These are phyloP conservation scores for Termitomyces sp. DNA, from an alignment of 768 basidiomycete genomes.

Conservation along the genomic window DNA sequence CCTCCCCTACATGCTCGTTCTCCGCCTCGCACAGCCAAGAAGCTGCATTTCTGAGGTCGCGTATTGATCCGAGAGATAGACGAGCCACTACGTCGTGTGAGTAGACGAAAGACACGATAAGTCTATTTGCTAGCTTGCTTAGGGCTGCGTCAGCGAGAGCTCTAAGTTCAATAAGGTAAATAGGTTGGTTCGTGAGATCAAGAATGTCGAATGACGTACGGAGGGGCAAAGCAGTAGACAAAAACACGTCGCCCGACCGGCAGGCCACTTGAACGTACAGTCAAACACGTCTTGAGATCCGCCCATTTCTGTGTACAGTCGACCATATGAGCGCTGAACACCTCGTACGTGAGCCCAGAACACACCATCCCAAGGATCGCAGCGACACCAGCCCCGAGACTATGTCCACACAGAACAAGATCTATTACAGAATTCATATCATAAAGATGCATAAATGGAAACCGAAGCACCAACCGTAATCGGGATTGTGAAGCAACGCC, in stretches of 20 bases:
- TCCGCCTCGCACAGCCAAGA: slow-evolving; percentile 79
- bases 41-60: slow-evolving; percentile 70
- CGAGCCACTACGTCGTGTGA: slow-evolving; percentile 80
- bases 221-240: slow-evolving; percentile 78
- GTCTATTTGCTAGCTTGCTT: slow-evolving; percentile 49
- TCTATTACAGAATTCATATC: slow-evolving; percentile 30
- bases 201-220: slow-evolving; percentile 39
- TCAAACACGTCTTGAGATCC: slow-evolving; percentile 73
- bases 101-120: slow-evolving; percentile 77
- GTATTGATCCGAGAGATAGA: slow-evolving; percentile 71
- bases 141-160: slow-evolving; percentile 60
- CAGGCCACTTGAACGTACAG: slow-evolving; percentile 61
- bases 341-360: background rate
- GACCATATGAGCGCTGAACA: background rate
- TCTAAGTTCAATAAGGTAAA: slow-evolving; percentile 25
- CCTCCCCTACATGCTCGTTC: slow-evolving; percentile 40
- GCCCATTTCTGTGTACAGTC: slow-evolving; percentile 70
- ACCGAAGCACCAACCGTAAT: slow-evolving; percentile 53
- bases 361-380: slow-evolving; percentile 67
- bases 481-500: slow-evolving; percentile 63
- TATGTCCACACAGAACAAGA: slow-evolving; percentile 77
- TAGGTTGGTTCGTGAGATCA: background rate
- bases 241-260: slow-evolving; percentile 62
- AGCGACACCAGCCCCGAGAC: slow-evolving; percentile 80
- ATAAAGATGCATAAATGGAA: background rate